These are phyloP conservation scores for Chytriomyces confervae DNA, from an alignment of 192 early-diverging fungal genomes.

Conservation along the genomic window DNA sequence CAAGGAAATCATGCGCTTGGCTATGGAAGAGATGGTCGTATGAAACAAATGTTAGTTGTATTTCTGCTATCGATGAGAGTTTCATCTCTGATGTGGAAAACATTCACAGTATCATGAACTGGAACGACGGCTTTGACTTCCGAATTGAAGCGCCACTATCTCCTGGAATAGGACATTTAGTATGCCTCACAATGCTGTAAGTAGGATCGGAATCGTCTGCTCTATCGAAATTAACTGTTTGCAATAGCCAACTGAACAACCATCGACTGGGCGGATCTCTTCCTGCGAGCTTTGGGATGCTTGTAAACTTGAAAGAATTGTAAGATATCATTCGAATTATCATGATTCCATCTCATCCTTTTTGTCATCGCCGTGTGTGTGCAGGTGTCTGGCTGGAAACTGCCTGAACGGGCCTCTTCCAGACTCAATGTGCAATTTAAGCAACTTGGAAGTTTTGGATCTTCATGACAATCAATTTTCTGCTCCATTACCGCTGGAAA, in stretches of 20 bases:
- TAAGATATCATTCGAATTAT: neutral
- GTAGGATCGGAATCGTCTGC: neutral
- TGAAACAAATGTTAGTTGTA: neutral
- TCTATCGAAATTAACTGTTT: neutral
- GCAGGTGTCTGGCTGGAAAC: constrained; percentile 15
- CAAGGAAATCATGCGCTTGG: neutral
- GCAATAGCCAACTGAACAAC: neutral
- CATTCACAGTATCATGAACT: neutral
- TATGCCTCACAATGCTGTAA: neutral
- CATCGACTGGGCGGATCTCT: neutral
- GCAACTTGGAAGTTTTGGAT: constrained; percentile 8
- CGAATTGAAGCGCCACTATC: neutral
- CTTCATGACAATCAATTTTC: constrained; percentile 26
- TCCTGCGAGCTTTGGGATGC: neutral
- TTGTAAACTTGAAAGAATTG: neutral
- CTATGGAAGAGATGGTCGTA: neutral
- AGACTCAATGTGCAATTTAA: constrained; percentile 6
- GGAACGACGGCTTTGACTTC: neutral
- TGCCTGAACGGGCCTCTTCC: constrained; percentile 7
- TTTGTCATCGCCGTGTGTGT: neutral
- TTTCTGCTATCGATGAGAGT: neutral
- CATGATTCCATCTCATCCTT: neutral
- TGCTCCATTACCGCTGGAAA: constrained; percentile 11
- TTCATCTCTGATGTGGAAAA: neutral
- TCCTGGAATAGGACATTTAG: neutral